Evolutionary conservation across 495 filamentous ascomycete species (phyloP).

Genomic region (Neurospora sp.): DNA sequence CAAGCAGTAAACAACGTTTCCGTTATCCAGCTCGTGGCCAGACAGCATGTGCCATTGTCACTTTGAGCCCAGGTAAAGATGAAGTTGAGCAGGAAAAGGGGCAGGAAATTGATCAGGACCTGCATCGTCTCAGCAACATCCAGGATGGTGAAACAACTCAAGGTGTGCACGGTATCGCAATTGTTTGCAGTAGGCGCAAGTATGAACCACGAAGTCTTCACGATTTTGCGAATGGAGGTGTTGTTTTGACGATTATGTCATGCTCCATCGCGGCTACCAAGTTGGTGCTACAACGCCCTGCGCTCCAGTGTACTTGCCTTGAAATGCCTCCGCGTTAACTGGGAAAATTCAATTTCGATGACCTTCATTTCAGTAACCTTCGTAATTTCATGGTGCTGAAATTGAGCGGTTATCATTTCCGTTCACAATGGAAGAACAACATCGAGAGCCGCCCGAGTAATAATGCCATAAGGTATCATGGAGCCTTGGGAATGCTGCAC

Average conservation of each 20-base stretch:
- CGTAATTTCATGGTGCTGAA: background rate
- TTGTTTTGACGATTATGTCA: background rate
- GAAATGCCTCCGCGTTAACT: background rate
- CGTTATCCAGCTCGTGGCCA: slow-evolving; percentile 10
- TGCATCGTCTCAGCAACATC: background rate
- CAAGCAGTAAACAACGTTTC: slow-evolving; percentile 12
- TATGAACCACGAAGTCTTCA: background rate
- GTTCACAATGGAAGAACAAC: background rate
- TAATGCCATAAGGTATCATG: background rate
- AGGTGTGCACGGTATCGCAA: background rate
- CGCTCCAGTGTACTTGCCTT: background rate
- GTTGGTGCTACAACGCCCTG: background rate
- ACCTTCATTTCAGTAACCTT: background rate
- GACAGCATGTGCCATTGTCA: slow-evolving; percentile 3
- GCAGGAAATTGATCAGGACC: background rate
- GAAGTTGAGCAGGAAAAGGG: background rate
- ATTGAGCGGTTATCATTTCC: background rate
- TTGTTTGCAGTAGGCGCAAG: background rate
- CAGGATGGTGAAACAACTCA: background rate
- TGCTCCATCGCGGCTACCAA: background rate
- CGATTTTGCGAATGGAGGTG: background rate
- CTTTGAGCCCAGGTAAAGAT: background rate
- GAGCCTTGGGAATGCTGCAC: background rate
- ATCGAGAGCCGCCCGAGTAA: background rate
- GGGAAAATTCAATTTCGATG: background rate